These are phyloP conservation scores for Stentor roeselii DNA, from an alignment of 73 alveolate species.

Conservation along the genomic window DNA sequence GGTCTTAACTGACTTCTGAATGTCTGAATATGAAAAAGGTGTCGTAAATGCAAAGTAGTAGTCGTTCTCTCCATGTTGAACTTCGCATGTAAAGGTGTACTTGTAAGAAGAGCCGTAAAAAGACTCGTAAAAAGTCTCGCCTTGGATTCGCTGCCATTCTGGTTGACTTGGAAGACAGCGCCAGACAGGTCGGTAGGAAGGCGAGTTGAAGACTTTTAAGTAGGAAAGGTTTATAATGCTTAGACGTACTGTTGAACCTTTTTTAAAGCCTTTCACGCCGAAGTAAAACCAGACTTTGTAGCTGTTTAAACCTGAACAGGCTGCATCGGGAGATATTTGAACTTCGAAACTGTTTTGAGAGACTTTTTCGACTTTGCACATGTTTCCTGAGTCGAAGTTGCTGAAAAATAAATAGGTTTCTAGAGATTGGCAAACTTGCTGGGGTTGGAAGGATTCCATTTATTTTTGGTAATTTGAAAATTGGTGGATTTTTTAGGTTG, in stretches of 20 bases:
- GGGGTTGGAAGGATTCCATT: no score
- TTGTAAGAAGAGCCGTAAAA: background rate
- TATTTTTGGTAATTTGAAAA: no score
- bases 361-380: constrained; percentile 14
- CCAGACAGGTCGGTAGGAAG: background rate
- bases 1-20: constrained; percentile 43
- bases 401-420: constrained; percentile 29
- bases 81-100: constrained; percentile 12
- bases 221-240: background rate
- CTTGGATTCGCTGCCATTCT: constrained; percentile 31
- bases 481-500: no score
- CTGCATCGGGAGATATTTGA: constrained; percentile 28
- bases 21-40: constrained; percentile 41
- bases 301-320: background rate
- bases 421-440: background rate
- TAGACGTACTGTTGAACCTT: constrained; percentile 1
- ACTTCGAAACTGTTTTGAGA: background rate
- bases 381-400: constrained; percentile 43
- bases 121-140: constrained; percentile 12
- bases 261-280: constrained; percentile 11
- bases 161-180: background rate
- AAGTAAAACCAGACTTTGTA: constrained; percentile 1
- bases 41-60: constrained; percentile 61
- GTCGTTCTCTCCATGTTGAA: constrained; percentile 9
- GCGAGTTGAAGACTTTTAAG: background rate